Base-by-base conservation (phyloP, 331 rosid genomes). In the Acacia pycnantha region DNA sequence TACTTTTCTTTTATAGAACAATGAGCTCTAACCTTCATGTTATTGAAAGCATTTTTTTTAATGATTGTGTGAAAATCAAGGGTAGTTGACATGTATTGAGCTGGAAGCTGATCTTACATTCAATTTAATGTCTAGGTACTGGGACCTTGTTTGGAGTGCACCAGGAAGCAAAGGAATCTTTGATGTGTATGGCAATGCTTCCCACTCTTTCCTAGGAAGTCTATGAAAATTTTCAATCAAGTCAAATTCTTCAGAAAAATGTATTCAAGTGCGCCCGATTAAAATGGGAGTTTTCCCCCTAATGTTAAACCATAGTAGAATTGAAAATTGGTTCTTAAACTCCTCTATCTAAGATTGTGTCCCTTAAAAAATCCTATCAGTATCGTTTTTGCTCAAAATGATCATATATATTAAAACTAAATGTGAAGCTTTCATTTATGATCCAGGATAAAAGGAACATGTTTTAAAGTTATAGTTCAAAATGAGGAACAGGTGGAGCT, bases 141-240 rank as follows among this genome's bases (percentile, higher is more conserved):
- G 98, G 98, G 98, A 94, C 85, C 90, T 92, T 78, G 93, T 94
- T 59, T 94, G 97, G 97, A 85, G 88, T 80, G 82, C 90, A 22
- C 88, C 90, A 24, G 90, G 90, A 79, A 77, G 67, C 86, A 87
- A 87, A 67, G 91, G 91, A 79, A 72, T 68, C 40, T 85, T 88
- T 83, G 91, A 88, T 81, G 91, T 88, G 91, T 85, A 88, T 70
- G 87, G 14, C 67, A 47, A 65, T 76, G 4, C 76, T 83, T 22
- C 37, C 70, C 71, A 69, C 85, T 70, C 74, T 77, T 82, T 33
- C 62, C 76, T 19, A 40, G 15, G 56, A 67, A 69, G 53, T 78
- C 40, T 47, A 68, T 77, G 31, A 33, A 81, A 59, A 15, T 77
- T 29, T 76, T 35, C 50, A 18, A 27, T 76, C 64, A 54, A 26